Conservation (phyloP, 331 rosid genomes). For the Erythrophleum ivorense region DNA sequence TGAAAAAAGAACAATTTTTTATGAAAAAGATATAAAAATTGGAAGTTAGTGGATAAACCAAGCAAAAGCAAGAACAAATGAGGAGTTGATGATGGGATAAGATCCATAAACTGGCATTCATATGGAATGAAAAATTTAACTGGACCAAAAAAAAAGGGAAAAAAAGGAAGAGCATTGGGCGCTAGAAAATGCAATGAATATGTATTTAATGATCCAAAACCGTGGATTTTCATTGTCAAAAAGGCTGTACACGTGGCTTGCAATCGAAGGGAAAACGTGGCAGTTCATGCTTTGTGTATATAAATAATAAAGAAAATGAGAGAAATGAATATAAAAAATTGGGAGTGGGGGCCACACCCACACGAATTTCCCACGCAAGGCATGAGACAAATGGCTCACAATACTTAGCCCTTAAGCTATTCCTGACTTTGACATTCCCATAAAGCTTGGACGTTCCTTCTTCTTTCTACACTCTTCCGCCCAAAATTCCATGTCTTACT, state of each 20-base stretch:
- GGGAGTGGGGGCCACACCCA: no score
- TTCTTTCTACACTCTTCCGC: not conserved
- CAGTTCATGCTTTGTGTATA: slow-evolving; percentile 24
- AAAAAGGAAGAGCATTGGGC: not conserved
- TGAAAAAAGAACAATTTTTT: no score
- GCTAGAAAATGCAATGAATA: not conserved
- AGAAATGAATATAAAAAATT: no score
- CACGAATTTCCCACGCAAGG: no score
- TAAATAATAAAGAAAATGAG: not conserved
- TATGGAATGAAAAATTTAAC: no score
- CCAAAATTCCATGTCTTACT: no score
- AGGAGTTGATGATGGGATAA: not conserved
- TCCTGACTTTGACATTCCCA: no score
- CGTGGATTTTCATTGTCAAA: slow-evolving; percentile 26
- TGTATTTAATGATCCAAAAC: not conserved
- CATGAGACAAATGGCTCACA: no score
- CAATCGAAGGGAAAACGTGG: slow-evolving; percentile 43
- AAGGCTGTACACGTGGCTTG: slow-evolving; percentile 42
- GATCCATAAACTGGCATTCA: not conserved
- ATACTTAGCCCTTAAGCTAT: no score
- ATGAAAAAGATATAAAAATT: not conserved
- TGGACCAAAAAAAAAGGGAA: no score
- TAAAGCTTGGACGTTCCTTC: not conserved
- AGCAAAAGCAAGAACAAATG: not conserved
- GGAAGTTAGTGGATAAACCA: no score